These are phyloP conservation scores for Calcarisporium arbuscula DNA, from an alignment of 2,329 filamentous ascomycete genomes.

Conservation along the genomic window DNA sequence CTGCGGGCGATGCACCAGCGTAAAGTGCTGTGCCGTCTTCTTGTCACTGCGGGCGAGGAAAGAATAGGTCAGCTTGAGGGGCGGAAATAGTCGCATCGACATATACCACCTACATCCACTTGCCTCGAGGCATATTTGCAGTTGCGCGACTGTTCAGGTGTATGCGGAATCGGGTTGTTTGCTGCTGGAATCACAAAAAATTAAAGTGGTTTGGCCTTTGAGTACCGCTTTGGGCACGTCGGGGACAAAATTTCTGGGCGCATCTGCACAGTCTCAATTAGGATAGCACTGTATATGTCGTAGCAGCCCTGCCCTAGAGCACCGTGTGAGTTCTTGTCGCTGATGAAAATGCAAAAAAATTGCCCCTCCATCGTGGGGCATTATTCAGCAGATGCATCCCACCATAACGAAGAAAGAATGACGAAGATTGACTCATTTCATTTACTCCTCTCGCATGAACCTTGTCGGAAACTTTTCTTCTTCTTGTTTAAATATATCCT, in stretches of 20 bases:
- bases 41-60: slow-evolving; percentile 53
- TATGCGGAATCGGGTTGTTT: slow-evolving; percentile 11
- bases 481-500: background rate
- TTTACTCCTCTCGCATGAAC: background rate
- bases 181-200: slow-evolving; percentile 17
- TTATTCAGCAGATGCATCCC: slow-evolving; percentile 26
- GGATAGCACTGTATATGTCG: slow-evolving; percentile 22
- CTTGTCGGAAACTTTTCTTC: background rate
- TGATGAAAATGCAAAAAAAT: slow-evolving; percentile 29
- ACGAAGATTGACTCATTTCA: background rate
- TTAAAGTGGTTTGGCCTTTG: too few relatives aligned
- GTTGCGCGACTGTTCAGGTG: slow-evolving; percentile 10
- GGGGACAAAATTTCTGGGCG: slow-evolving; percentile 23
- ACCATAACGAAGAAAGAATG: background rate
- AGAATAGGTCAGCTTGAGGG: background rate
- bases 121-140: slow-evolving; percentile 64
- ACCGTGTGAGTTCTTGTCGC: slow-evolving; percentile 21
- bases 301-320: rapidly evolving
- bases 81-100: too few relatives aligned
- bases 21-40: slow-evolving; percentile 87
- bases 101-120: slow-evolving; percentile 53
- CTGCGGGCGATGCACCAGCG: slow-evolving; percentile 90
- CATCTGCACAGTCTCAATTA: slow-evolving; percentile 13
- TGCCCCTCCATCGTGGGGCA: slow-evolving; percentile 41
- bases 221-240: too few relatives aligned